Base-by-base conservation (phyloP, 495 filamentous ascomycete genomes). In the Lophium mytilinum region DNA sequence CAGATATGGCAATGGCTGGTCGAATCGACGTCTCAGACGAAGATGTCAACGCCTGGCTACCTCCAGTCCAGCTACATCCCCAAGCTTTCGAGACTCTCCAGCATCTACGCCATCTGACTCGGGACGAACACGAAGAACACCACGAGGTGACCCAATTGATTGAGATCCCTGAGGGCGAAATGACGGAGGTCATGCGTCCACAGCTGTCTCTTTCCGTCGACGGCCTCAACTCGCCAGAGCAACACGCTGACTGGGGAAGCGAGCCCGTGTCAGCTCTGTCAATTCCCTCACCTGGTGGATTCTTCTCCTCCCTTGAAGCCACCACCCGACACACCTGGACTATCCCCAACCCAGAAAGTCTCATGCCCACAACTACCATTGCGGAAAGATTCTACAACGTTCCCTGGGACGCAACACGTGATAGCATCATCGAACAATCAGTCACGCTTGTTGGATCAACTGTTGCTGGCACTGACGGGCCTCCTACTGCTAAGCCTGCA, bases 261-360 rank as follows among this genome's bases (percentile, higher is more conserved):
- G 45, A 72, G 74, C 83, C 57, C 75, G 78, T 69, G 74, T 95
- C 53, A 83, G 89, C 50, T 3, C 62, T 74, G 4, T 68, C 66
- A 10, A 89, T 96, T 48, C 90, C 90, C 3, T 95, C 90, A 1
- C 90, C 90, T 0, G 87, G 89, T 24, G 88, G 87, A 0, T 95
- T 96, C 76, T 96, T 96, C 69, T 85, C 88, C 17, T 89, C 87
- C 0, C 77, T 96, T 15, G 85, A 80, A 14, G 76, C 80, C 1
- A 78, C 82, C 48, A 81, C 83, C 34, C 79, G 89, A 51, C 82
- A 86, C 64, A 93, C 90, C 4, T 96, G 90, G 90, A 69, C 61
- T 50, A 73, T 79, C 65, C 52, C 75, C 35, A 72, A 76, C n/a
- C 76, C 74, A 12, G 62, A 70, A 4, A 58, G 65, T 10, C 51